Evolutionary conservation across 108 stramenopile genomes (phyloP).

Genomic region (Cyclotella kingstonii): DNA sequence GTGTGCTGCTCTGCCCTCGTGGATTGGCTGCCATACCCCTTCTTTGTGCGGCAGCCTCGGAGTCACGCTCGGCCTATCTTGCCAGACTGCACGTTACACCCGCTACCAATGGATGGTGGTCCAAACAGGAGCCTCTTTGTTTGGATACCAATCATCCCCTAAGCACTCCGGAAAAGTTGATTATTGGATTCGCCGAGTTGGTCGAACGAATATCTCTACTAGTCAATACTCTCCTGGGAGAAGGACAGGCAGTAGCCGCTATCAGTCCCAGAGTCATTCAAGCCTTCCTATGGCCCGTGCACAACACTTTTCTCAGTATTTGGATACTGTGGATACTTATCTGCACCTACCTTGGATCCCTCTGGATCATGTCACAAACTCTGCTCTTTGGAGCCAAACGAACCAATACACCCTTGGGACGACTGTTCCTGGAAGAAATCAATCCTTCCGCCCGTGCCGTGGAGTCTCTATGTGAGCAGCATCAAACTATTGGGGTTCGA

Average conservation of each 20-base stretch:
- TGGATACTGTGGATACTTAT: constrained; percentile 78
- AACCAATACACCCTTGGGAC: constrained; percentile 53
- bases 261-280: constrained; percentile 49
- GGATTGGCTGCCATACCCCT: constrained; percentile 82
- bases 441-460: constrained; percentile 43
- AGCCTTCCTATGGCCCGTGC: constrained; percentile 81
- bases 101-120: constrained; percentile 74
- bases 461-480: constrained; percentile 58
- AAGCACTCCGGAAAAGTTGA: constrained; percentile 56
- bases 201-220: constrained; percentile 58
- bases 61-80: constrained; percentile 76
- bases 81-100: constrained; percentile 52
- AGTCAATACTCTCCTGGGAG: constrained; percentile 22
- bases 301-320: constrained; percentile 64
- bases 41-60: constrained; percentile 78
- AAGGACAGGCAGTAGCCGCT: constrained; percentile 22
- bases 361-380: constrained; percentile 47
- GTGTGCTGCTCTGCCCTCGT: constrained; percentile 46
- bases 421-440: constrained; percentile 60
- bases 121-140: constrained; percentile 78
- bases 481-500: constrained; percentile 68
- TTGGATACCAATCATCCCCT: constrained; percentile 48
- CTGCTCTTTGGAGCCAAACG: constrained; percentile 72
- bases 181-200: constrained; percentile 53
- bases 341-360: constrained; percentile 48